phyloP scores from a whole-genome alignment of 768 basidiomycete genomes.

The Strobilomyces echinocephalus region DNA sequence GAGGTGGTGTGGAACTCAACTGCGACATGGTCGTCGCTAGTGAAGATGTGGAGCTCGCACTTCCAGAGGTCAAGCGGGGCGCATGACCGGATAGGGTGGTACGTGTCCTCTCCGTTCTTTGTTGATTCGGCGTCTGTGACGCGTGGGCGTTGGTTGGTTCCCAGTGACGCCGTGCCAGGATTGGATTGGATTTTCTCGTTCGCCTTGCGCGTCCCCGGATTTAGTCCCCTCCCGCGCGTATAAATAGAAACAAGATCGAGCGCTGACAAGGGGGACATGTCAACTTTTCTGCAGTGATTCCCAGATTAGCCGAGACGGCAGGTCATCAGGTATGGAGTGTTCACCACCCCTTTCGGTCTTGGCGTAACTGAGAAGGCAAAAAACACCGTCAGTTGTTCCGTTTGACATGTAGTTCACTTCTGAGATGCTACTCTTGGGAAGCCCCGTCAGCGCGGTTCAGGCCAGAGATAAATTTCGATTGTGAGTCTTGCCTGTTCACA shows the following conservation, averaged over 20 bases:
- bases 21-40: slow-evolving; percentile 73
- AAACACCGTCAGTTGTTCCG: slow-evolving; percentile 1
- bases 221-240: background rate
- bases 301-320: slow-evolving; percentile 57
- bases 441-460: slow-evolving; percentile 59
- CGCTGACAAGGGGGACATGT: slow-evolving; percentile 9
- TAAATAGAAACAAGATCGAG: slow-evolving; percentile 1
- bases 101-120: slow-evolving; percentile 15
- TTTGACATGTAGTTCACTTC: slow-evolving; percentile 53
- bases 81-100: slow-evolving; percentile 70
- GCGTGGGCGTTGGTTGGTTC: background rate
- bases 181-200: background rate
- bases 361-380: slow-evolving; percentile 9
- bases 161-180: background rate
- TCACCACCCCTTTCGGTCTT: slow-evolving; percentile 5
- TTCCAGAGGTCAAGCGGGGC: slow-evolving; percentile 77
- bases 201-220: background rate
- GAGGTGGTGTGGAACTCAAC: slow-evolving; percentile 69
- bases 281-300: slow-evolving; percentile 47
- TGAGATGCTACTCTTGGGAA: slow-evolving; percentile 72
- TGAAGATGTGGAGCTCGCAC: slow-evolving; percentile 61
- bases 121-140: background rate
- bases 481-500: too few species aligned
- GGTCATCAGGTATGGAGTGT: slow-evolving; percentile 63
- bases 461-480: slow-evolving; percentile 70